Evolutionary conservation across 2,329 filamentous ascomycete genomes (phyloP).

Genomic region (Exophiala xenobiotica): DNA sequence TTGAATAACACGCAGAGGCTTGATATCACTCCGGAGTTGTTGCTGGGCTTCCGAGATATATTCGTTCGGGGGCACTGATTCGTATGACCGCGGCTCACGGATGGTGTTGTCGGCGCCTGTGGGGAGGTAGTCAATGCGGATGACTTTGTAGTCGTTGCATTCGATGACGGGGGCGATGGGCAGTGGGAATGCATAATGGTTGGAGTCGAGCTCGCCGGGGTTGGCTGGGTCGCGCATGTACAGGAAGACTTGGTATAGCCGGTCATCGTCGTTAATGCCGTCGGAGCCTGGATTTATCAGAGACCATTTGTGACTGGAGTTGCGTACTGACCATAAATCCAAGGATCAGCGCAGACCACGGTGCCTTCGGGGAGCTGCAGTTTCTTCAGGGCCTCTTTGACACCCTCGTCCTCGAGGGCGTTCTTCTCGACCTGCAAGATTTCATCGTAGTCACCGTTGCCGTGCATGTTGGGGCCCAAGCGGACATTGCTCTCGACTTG

Average conservation of each 20-base stretch:
- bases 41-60: slow-evolving; percentile 63
- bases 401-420: slow-evolving; percentile 55
- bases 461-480: slow-evolving; percentile 53
- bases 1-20: slow-evolving; percentile 64
- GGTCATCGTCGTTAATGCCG: slow-evolving; percentile 50
- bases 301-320: no score
- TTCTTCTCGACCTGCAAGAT: slow-evolving; percentile 58
- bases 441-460: slow-evolving; percentile 59
- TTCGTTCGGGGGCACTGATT: slow-evolving; percentile 55
- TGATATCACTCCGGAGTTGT: slow-evolving; percentile 59
- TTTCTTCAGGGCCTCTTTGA: slow-evolving; percentile 60
- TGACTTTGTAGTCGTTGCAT: slow-evolving; percentile 60
- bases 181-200: slow-evolving; percentile 67
- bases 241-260: slow-evolving; percentile 64
- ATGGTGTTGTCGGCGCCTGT: slow-evolving; percentile 62
- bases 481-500: slow-evolving; percentile 53
- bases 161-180: slow-evolving; percentile 68
- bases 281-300: slow-evolving; percentile 50
- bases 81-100: slow-evolving; percentile 34
- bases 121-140: slow-evolving; percentile 68
- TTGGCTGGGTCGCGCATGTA: slow-evolving; percentile 66
- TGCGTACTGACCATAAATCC: slow-evolving; percentile 68
- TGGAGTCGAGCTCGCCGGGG: slow-evolving; percentile 60
- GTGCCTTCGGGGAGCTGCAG: slow-evolving; percentile 58
- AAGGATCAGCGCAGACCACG: slow-evolving; percentile 60